phyloP scores from a whole-genome alignment of 1,284 basidiomycete genomes.

The Irpex sp. region DNA sequence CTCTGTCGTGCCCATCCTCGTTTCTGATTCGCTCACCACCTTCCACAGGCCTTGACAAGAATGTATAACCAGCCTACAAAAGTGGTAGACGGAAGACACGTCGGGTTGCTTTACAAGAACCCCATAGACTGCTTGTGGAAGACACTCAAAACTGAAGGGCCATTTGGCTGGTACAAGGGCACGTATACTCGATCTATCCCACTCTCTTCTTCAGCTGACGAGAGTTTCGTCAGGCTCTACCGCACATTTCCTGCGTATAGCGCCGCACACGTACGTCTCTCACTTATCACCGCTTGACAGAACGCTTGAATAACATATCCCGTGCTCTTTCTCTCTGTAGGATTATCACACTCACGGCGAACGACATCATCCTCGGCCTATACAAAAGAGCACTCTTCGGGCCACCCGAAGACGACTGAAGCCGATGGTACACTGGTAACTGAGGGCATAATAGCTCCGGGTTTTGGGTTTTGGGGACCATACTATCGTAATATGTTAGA shows the following conservation, averaged over 20 bases:
- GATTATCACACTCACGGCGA: constrained; percentile 81
- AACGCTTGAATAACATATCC: background rate
- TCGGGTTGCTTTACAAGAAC: constrained; percentile 82
- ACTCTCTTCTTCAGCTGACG: background rate
- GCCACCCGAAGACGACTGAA: constrained; percentile 6
- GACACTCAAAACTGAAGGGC: constrained; percentile 86
- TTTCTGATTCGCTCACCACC: background rate
- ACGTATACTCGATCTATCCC: constrained; percentile 6
- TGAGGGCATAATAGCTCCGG: background rate
- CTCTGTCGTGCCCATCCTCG: background rate
- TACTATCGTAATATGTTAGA: constrained; percentile 8
- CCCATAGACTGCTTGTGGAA: constrained; percentile 97
- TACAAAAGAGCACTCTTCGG: constrained; percentile 44
- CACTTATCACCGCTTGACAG: background rate
- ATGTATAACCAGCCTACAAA: constrained; percentile 95
- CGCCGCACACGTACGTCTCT: constrained; percentile 75
- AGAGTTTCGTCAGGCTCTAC: constrained; percentile 59
- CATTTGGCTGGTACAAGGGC: constrained; percentile 92
- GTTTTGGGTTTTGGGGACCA: background rate
- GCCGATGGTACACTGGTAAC: background rate
- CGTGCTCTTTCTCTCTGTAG: constrained; percentile 28
- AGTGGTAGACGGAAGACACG: constrained; percentile 63
- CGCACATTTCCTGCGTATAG: constrained; percentile 88
- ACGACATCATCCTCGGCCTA: constrained; percentile 76
- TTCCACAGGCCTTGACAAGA: constrained; percentile 73